A percentile compares a stretch with the other conserved stretches of the same genome.
phyloP scores from a whole-genome alignment of 257 asterid species.

The Echium plantagineum region DNA sequence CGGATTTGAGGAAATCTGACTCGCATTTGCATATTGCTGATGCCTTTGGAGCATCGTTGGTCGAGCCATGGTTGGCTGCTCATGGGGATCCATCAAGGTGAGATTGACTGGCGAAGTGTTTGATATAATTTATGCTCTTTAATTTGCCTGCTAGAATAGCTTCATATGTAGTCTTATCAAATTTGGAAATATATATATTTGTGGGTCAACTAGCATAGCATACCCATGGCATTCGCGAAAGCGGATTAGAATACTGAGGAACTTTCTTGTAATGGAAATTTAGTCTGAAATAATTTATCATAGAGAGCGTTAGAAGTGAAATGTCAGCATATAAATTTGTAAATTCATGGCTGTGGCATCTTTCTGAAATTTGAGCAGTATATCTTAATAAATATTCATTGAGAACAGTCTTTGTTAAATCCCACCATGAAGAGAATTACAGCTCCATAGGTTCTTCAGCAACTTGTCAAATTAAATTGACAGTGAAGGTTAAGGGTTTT shows the following conservation, averaged over 20 bases:
- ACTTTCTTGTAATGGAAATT: not conserved
- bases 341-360: too few relatives aligned
- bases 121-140: not conserved
- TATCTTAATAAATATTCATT: too few relatives aligned
- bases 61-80: conserved; percentile 97
- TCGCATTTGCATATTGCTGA: conserved; percentile 51
- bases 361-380: too few relatives aligned
- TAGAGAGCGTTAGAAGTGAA: not conserved
- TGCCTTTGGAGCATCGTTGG: conserved; percentile 84
- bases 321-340: too few relatives aligned
- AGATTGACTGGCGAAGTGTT: conserved; percentile 6
- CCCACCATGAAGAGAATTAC: too few relatives aligned
- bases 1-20: conserved; percentile 50
- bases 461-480: too few relatives aligned
- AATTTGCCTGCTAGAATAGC: not conserved
- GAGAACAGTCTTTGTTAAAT: too few relatives aligned
- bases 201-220: too few relatives aligned
- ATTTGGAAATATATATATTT: not conserved
- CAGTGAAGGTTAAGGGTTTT: too few relatives aligned
- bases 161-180: not conserved
- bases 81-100: conserved; percentile 97
- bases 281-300: not conserved
- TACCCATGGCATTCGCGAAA: not conserved
- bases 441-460: too few relatives aligned
- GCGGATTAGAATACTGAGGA: not conserved